Conservation (phyloP, 331 rosid species). For the Quercus tomentella region DNA sequence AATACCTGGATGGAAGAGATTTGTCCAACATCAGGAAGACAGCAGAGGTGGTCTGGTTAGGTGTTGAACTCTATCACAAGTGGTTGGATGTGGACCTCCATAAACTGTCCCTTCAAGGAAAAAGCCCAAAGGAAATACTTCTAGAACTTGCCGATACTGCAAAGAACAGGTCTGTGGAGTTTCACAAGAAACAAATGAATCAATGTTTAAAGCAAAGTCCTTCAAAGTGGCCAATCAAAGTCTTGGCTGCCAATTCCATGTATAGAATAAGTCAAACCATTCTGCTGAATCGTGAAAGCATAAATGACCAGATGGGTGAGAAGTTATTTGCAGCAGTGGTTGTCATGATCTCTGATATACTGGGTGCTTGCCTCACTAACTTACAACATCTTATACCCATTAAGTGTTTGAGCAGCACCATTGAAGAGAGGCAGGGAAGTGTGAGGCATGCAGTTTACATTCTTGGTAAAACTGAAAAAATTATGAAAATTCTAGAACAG, state of each 20-base stretch:
- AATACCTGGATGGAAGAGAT: slow-evolving; percentile 39
- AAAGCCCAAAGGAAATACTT: slow-evolving; percentile 45
- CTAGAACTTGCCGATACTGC: slow-evolving; percentile 50
- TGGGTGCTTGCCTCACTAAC: slow-evolving; percentile 79
- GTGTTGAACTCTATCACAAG: slow-evolving; percentile 65
- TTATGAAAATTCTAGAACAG: slow-evolving; percentile 50
- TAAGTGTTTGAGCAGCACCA: slow-evolving; percentile 42
- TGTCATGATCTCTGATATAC: slow-evolving; percentile 51
- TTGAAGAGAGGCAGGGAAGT: slow-evolving; percentile 66
- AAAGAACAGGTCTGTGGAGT: slow-evolving; percentile 39
- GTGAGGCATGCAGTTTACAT: slow-evolving; percentile 56
- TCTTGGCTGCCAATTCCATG: slow-evolving; percentile 70
- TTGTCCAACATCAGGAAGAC: slow-evolving; percentile 43
- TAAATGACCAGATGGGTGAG: slow-evolving; percentile 16
- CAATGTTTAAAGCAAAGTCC: slow-evolving; percentile 43
- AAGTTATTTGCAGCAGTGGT: slow-evolving; percentile 37
- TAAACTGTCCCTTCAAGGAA: slow-evolving; percentile 44
- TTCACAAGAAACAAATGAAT: slow-evolving; percentile 13
- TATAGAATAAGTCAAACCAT: slow-evolving; percentile 62
- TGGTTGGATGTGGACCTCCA: slow-evolving; percentile 72
- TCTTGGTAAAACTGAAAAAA: slow-evolving; percentile 60
- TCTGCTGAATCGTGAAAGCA: slow-evolving; percentile 36
- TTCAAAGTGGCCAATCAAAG: slow-evolving; percentile 56
- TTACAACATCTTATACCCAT: slow-evolving; percentile 40
- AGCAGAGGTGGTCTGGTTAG: slow-evolving; percentile 65